Conservation (phyloP, 352 stramenopile species). For the Phytophthora pinifolia region DNA sequence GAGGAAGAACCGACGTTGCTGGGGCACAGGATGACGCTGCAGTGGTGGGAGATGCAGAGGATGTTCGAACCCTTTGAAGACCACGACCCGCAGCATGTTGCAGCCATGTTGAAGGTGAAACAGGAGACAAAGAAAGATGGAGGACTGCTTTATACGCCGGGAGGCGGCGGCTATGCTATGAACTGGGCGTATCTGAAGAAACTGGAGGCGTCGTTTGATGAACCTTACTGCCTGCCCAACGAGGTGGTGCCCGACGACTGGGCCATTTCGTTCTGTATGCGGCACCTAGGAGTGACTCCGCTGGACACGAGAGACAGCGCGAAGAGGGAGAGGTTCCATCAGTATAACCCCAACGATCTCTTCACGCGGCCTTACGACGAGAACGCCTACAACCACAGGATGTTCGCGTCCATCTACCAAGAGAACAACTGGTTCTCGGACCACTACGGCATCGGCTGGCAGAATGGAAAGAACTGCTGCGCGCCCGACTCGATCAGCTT, state of each 20-base stretch:
- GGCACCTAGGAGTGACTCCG: slow-evolving; percentile 61
- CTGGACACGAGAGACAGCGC: slow-evolving; percentile 69
- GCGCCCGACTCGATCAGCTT: slow-evolving; percentile 80
- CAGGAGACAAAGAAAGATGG: slow-evolving; percentile 46
- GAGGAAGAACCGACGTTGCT: slow-evolving; percentile 51
- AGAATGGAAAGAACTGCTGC: slow-evolving; percentile 75
- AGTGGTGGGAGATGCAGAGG: slow-evolving; percentile 85
- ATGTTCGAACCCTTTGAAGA: slow-evolving; percentile 69
- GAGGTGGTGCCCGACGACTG: slow-evolving; percentile 81
- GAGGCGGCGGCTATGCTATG: slow-evolving; percentile 80
- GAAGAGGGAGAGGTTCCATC: slow-evolving; percentile 81
- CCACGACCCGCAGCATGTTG: slow-evolving; percentile 58
- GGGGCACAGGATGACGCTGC: slow-evolving; percentile 84
- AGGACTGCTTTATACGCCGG: slow-evolving; percentile 82
- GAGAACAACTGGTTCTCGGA: slow-evolving; percentile 91
- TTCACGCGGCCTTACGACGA: slow-evolving; percentile 70
- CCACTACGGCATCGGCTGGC: slow-evolving; percentile 77
- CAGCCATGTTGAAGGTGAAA: slow-evolving; percentile 50
- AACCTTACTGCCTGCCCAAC: slow-evolving; percentile 69
- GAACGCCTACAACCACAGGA: slow-evolving; percentile 64
- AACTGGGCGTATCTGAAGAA: slow-evolving; percentile 81
- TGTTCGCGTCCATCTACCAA: slow-evolving; percentile 80
- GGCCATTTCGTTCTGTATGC: slow-evolving; percentile 89
- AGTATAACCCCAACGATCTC: slow-evolving; percentile 77
- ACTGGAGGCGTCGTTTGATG: slow-evolving; percentile 68